Conservation (phyloP, 164 flowering plant genomes). For the Amborella trichopoda region DNA sequence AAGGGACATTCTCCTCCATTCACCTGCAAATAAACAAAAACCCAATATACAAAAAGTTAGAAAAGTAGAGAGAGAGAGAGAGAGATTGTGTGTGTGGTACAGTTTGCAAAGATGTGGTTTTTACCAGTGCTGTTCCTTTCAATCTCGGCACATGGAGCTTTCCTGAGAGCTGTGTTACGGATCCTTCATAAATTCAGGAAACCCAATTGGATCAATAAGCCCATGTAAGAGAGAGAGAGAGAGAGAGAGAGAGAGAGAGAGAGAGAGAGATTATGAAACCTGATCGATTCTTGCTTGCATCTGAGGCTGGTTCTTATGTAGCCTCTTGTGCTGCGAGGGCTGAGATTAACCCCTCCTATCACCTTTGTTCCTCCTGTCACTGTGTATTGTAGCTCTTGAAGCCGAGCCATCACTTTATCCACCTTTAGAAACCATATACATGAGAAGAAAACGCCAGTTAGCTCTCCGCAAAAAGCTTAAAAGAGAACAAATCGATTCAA, state of each 20-base stretch:
- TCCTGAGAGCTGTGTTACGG: neutral
- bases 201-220: too few relatives aligned
- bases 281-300: slow-evolving; percentile 81
- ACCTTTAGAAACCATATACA: slow-evolving; percentile 33
- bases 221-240: too few relatives aligned
- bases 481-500: neutral
- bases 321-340: slow-evolving; percentile 73
- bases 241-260: too few relatives aligned
- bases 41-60: neutral
- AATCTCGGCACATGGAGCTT: neutral
- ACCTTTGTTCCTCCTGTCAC: slow-evolving; percentile 70
- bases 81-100: too few relatives aligned
- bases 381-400: slow-evolving; percentile 84
- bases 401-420: slow-evolving; percentile 78
- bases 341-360: slow-evolving; percentile 48
- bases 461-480: neutral
- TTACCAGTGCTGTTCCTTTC: too few relatives aligned
- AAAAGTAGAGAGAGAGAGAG: neutral
- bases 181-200: slow-evolving; percentile 2
- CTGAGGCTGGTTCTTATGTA: slow-evolving; percentile 63
- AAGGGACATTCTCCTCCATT: slow-evolving; percentile 86
- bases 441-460: neutral
- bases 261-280: slow-evolving; percentile 21
- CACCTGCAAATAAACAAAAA: slow-evolving; percentile 26
- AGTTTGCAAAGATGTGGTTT: too few relatives aligned